Conservation (phyloP, 345 rosid species). For the Salix suchowensis region DNA sequence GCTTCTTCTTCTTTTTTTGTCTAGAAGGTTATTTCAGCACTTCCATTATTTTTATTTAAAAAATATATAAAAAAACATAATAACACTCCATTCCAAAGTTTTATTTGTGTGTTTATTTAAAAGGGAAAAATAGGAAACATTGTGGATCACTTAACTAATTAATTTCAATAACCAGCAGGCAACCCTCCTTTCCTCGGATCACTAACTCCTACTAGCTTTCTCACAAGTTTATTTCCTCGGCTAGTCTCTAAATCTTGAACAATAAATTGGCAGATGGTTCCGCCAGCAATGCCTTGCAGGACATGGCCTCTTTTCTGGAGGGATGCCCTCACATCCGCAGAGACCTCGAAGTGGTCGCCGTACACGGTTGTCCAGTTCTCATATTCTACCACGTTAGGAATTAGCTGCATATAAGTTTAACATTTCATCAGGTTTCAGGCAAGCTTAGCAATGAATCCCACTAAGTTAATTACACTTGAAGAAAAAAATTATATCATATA, state of each 20-base stretch:
- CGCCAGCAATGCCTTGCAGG: slow-evolving; percentile 35
- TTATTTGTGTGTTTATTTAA: too few relatives aligned
- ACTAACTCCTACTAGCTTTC: slow-evolving; percentile 46
- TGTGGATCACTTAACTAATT: too few relatives aligned
- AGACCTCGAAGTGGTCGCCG: slow-evolving; percentile 47
- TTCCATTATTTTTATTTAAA: too few relatives aligned
- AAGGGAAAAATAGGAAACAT: too few relatives aligned
- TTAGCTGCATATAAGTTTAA: slow-evolving; percentile 21
- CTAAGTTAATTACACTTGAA: too few relatives aligned
- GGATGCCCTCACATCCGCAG: slow-evolving; percentile 29
- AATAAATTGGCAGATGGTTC: slow-evolving; percentile 46
- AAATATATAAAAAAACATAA: too few relatives aligned
- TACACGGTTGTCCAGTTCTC: slow-evolving; percentile 58
- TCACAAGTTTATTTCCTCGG: slow-evolving; percentile 1
- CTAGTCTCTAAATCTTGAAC: slow-evolving; percentile 25
- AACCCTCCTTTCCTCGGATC: slow-evolving; percentile 71
- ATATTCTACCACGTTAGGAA: slow-evolving; percentile 40
- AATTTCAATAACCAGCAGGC: slow-evolving; percentile 55
- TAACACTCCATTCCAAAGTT: too few relatives aligned
- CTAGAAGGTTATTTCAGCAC: too few relatives aligned
- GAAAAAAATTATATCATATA: too few relatives aligned
- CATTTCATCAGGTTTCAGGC: too few relatives aligned
- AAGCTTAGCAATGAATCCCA: too few relatives aligned
- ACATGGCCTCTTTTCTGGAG: slow-evolving; percentile 49
- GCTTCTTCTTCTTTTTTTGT: too few relatives aligned